Evolutionary conservation across 1,284 basidiomycete genomes (phyloP).

Genomic region (Trametes polyzona): DNA sequence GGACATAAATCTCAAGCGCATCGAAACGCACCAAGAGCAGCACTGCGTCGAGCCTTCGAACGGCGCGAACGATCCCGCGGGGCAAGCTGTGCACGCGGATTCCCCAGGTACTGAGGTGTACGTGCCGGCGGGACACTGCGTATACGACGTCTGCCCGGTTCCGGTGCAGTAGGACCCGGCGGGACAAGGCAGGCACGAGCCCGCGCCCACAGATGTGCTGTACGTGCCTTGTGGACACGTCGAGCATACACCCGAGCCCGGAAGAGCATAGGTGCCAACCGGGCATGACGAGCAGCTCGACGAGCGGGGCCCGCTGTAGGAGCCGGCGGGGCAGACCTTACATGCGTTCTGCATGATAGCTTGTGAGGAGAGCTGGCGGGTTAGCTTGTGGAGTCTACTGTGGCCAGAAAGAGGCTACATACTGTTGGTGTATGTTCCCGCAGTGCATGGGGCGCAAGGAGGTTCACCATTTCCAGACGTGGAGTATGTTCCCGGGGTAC

Average conservation of each 20-base stretch:
- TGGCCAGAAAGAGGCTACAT: neutral
- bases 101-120: constrained; percentile 13
- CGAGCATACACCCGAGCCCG: neutral
- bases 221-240: neutral
- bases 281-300: neutral
- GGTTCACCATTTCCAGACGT: neutral
- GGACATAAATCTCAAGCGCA: too few relatives aligned
- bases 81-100: neutral
- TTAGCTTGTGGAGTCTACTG: too few relatives aligned
- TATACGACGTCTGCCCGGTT: constrained; percentile 7
- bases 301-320: neutral
- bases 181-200: constrained; percentile 14
- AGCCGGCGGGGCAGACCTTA: neutral
- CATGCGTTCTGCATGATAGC: neutral
- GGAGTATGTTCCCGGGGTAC: neutral
- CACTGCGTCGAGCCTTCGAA: constrained; percentile 24
- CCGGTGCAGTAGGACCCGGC: constrained; percentile 16
- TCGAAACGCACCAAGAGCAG: constrained; percentile 23
- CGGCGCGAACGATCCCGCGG: neutral
- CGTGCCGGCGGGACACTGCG: constrained; percentile 16
- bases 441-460: neutral
- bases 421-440: neutral
- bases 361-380: neutral
- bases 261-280: neutral
- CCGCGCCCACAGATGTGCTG: neutral